Conservation (phyloP, 805 yeast genomes). For the Myxozyma udenii region DNA sequence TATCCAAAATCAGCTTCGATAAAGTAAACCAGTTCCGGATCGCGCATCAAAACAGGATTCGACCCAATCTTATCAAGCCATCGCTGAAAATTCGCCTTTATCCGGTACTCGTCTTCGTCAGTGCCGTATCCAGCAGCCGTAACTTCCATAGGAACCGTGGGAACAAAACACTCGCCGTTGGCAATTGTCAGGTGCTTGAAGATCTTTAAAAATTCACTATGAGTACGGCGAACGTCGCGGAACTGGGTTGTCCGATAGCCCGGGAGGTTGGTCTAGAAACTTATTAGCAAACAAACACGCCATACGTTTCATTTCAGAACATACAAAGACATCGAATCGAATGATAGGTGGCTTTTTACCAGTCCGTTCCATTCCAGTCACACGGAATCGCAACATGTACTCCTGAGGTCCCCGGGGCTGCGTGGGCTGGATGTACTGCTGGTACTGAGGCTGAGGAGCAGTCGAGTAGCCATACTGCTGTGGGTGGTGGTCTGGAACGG, state of each 20-base stretch:
- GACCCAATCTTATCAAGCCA: constrained; percentile 77
- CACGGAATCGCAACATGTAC: constrained; percentile 44
- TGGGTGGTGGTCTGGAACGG: not conserved
- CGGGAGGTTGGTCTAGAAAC: constrained; percentile 57
- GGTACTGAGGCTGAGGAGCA: constrained; percentile 10
- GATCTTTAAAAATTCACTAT: constrained; percentile 69
- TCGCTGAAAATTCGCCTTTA: constrained; percentile 61
- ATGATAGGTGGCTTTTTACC: constrained; percentile 77
- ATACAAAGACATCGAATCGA: constrained; percentile 57
- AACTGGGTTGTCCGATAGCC: constrained; percentile 68
- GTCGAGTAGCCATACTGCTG: not conserved
- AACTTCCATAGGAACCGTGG: constrained; percentile 72
- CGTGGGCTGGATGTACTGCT: constrained; percentile 6
- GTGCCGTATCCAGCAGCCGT: constrained; percentile 82
- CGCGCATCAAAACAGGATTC: constrained; percentile 78
- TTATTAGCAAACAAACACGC: not conserved
- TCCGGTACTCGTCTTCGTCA: constrained; percentile 66
- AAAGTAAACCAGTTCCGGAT: constrained; percentile 84
- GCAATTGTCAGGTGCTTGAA: constrained; percentile 75
- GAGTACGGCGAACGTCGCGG: constrained; percentile 75
- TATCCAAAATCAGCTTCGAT: constrained; percentile 73
- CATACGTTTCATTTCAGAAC: constrained; percentile 1
- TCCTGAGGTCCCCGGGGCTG: constrained; percentile 26
- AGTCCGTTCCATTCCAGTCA: constrained; percentile 68
- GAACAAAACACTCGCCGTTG: constrained; percentile 89